Base-by-base conservation (phyloP, 2,329 filamentous ascomycete species). In the Calycina herbarum region DNA sequence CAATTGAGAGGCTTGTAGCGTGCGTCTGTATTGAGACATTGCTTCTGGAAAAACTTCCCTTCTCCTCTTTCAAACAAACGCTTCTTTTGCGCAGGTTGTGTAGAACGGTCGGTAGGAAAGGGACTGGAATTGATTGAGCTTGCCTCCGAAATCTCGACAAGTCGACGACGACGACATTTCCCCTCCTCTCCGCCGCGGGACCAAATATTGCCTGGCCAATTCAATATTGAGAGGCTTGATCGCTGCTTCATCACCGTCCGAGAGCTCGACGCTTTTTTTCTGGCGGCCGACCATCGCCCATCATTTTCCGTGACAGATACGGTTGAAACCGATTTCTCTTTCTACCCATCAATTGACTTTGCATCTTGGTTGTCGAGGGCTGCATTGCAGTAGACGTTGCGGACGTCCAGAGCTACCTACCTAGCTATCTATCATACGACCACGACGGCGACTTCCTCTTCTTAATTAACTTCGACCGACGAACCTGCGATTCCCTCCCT, bases 241-340 rank as follows among this genome's bases (percentile, higher is more conserved):
- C 63, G 63, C 67, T 70, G 67, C 69, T 69, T 71, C 69, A 70
- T 73, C 71, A 66, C 59, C 70, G 48, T 51, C 38, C 58, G 58
- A 45, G 68, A 68, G 69, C 71, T 72, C 65, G 69, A 71, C 31
- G 71, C 69, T 71, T 68, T 48, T 54, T 58, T 60, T 59, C 35
- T 38, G 45, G 42, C 17, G 2, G 20, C 58, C 20, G 38, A 13
- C 58, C 58, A 31, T 45, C 6, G 38, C 17, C 33, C 35, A 31
- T 33, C 27, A 38, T 38, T 38, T 15, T 38, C 35, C 35, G 35
- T 38, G 35, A 38, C 35, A 38, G 10, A 38, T 38, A 38, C 35
- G 10, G 35, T 38, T 11, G 35, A 38, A 42, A 27, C 20, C 57
- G 13, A 38, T 31, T 42, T 24, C 35, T n/a, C 15, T 33, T 40